These are phyloP conservation scores for Candida chauliodis DNA, from an alignment of 805 yeast genomes.

Conservation along the genomic window DNA sequence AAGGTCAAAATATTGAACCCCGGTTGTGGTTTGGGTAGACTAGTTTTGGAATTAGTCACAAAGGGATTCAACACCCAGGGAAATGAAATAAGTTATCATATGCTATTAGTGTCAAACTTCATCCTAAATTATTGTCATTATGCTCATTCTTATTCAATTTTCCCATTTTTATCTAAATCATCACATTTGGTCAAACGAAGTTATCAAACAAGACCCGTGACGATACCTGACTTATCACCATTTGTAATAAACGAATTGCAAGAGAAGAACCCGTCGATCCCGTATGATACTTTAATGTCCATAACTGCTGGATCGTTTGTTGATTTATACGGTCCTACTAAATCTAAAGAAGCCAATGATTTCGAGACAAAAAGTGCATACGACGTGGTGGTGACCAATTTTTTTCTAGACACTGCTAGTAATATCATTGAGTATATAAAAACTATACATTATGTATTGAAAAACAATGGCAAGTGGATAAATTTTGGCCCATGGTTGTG, in stretches of 20 bases:
- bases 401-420: conserved; percentile 61
- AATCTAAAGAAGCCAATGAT: conserved; percentile 41
- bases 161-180: conserved; percentile 54
- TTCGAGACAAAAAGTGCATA: conserved; percentile 32
- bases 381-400: conserved; percentile 51
- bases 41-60: conserved; percentile 52
- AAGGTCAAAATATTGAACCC: conserved; percentile 50
- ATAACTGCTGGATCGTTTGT: conserved; percentile 72
- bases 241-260: conserved; percentile 28
- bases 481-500: conserved; percentile 69
- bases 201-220: conserved; percentile 49
- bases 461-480: conserved; percentile 51
- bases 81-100: conserved; percentile 62
- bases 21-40: conserved; percentile 62
- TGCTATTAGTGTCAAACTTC: conserved; percentile 55
- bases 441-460: conserved; percentile 44
- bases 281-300: conserved; percentile 54
- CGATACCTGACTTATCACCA: conserved; percentile 52
- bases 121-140: conserved; percentile 46
- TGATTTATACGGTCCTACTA: conserved; percentile 61
- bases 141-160: conserved; percentile 38
- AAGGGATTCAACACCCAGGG: conserved; percentile 64
- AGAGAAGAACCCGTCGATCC: conserved; percentile 33
- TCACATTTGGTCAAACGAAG: conserved; percentile 43
- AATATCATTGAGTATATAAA: conserved; percentile 56